Conservation (phyloP, 2,329 filamentous ascomycete species). For the Moelleriella libera region DNA sequence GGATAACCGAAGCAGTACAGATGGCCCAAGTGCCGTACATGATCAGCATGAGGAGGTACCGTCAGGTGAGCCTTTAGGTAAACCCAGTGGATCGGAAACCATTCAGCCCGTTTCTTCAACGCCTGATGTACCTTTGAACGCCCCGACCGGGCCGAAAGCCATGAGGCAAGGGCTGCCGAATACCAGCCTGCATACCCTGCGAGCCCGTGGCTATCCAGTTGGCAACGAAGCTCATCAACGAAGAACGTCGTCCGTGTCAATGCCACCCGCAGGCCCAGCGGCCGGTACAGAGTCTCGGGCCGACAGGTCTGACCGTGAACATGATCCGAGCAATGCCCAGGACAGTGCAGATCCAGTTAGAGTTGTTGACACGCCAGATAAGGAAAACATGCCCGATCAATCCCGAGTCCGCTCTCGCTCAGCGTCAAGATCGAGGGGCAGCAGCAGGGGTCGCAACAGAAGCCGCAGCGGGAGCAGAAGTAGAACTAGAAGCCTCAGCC, state of each 20-base stretch:
- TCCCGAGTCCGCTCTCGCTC: slow-evolving; percentile 11
- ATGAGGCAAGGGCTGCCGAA: slow-evolving; percentile 85
- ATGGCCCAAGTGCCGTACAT: slow-evolving; percentile 6
- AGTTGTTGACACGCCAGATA: slow-evolving; percentile 12
- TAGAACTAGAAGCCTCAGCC: slow-evolving; percentile 10
- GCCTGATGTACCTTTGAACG: slow-evolving; percentile 45
- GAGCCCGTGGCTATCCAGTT: slow-evolving; percentile 36
- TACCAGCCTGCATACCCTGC: slow-evolving; percentile 56
- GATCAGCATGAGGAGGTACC: slow-evolving; percentile 8
- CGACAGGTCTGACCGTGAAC: slow-evolving; percentile 28
- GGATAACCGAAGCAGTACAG: background rate
- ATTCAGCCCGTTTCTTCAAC: slow-evolving; percentile 18
- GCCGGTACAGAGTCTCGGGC: slow-evolving; percentile 24
- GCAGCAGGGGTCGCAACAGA: slow-evolving; percentile 12
- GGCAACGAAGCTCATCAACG: slow-evolving; percentile 24
- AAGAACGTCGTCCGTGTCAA: slow-evolving; percentile 5
- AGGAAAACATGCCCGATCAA: slow-evolving; percentile 8
- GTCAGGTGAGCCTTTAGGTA: slow-evolving; percentile 17
- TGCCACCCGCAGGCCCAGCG: slow-evolving; percentile 3
- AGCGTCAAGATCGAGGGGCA: slow-evolving; percentile 19
- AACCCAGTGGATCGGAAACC: slow-evolving; percentile 11
- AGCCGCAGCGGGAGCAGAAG: slow-evolving; percentile 16
- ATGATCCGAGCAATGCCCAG: slow-evolving; percentile 16
- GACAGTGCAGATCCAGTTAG: slow-evolving; percentile 17
- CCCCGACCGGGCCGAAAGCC: slow-evolving; percentile 85